Evolutionary conservation across 257 asterid species (phyloP), one percentile per base, ranked within the genome.

Genomic region (Fraxinus quadrangulata): DNA sequence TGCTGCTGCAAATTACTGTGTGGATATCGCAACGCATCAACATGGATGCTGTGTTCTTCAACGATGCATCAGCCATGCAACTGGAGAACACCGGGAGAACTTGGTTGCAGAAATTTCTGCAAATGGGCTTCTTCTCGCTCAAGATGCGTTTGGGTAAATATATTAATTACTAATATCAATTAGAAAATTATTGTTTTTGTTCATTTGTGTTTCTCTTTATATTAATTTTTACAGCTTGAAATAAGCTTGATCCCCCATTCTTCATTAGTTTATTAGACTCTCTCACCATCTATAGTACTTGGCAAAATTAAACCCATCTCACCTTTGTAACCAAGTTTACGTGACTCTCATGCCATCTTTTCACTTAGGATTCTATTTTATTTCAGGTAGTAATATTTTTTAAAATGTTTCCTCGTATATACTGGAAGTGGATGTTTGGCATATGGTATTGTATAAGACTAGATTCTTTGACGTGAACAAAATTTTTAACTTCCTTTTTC

Each of bases 21-120:
- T 91, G 11, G 98, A 95, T 56, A 92, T 95, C 54, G 98, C 99
- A 34, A 90, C 96, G 56, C 97, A 94, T 85, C 97, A 92, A 83
- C 97, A 92, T 51, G 98, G 98, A 39, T 94, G 98, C 79, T 91
- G 98, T 74, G 98, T 95, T 81, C 89, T 92, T 77, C 99, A 95
- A 88, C 89, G 92, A 39, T 95, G 98, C 88, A 92, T 95, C 83
- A 83, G 85, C 72, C 92, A 85, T 76, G 86, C 96, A 40, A 83
- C 84, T 71, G 98, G 98, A 77, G 94, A 86, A 72, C 84, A 86
- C 73, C 88, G 87, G 5, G 94, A 95, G 26, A 88, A 84, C 70
- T 76, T 95, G 87, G 79, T 95, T 31, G 85, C 92, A 10, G 93
- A 89, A 84, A 91, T 95, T 70, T 82, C 94, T 31, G 84, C 88